Conservation (phyloP, 2,329 filamentous ascomycete species). For the Pseudohalonectria lignicola region DNA sequence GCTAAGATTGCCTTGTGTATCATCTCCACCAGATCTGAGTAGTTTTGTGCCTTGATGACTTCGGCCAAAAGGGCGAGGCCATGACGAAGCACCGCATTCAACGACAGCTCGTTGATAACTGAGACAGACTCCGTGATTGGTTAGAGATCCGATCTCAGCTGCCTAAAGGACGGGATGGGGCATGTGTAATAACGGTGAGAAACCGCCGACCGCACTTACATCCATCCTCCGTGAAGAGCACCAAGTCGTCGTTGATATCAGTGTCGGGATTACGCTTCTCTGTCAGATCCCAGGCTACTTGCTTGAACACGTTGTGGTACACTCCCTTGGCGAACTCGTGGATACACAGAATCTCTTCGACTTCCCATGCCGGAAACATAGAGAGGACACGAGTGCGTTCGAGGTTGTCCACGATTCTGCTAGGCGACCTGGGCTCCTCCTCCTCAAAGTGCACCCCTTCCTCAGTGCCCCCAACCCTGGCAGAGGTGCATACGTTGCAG, state of each 20-base stretch:
- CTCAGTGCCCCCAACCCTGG: neutral
- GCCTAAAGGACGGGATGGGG: neutral
- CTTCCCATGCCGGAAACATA: slow-evolving; percentile 5
- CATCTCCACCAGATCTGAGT: neutral
- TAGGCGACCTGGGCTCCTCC: too few relatives aligned
- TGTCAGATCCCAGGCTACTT: neutral
- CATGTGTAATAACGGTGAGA: neutral
- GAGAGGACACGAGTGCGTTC: neutral
- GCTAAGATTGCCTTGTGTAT: neutral
- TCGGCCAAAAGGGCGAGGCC: neutral
- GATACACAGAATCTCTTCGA: slow-evolving; percentile 6
- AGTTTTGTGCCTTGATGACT: neutral
- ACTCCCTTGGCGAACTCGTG: slow-evolving; percentile 2
- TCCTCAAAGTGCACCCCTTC: too few relatives aligned
- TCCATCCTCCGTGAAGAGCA: neutral
- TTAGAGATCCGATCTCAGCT: neutral
- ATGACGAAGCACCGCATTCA: neutral
- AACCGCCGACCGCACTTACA: neutral
- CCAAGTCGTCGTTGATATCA: neutral
- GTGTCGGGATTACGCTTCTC: slow-evolving; percentile 1
- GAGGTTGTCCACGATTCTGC: too few relatives aligned
- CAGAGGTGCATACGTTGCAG: slow-evolving; percentile 4
- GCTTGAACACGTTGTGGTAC: neutral
- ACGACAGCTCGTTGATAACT: neutral
- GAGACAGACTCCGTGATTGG: neutral